Evolutionary conservation across 345 rosid genomes (phyloP), one percentile per base, ranked within the genome.

Genomic region (Populus tremula): DNA sequence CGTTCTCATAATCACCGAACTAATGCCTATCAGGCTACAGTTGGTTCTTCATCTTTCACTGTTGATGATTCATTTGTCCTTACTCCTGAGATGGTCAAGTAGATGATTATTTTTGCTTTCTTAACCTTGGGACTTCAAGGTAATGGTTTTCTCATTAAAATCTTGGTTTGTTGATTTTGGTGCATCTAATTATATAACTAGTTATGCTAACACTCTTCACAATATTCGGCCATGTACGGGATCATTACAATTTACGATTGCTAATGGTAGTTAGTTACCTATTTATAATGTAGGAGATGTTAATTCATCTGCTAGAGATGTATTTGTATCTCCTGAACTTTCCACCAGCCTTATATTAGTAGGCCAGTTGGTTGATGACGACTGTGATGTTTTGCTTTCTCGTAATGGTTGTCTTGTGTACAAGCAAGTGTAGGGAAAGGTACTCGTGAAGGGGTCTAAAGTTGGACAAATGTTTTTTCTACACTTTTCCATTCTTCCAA

Each of bases 121-220:
- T 62, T 29, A 6, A 17, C 70, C 27, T 31, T 78, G 1, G 29
- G 67, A 17, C 25, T 72, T 49, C 36, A 59, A 77, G 78, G 81
- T 68, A 81, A 77, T 3, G 2, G 27, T 72, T 54, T 66, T 27
- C 6, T 1, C 38, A 6, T 11, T 29, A 62, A 62, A 59, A 20
- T 13, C 38, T 25, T 81, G 64, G 75, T 4, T 36, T 59, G 0
- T 68, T 20, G 72, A 62, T 49, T 81, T 7, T 6, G 13, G 3
- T 1, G 29, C 54, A 39, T 68, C 41, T 4, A 73, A 81, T 69
- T 71, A 77, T 2, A 77, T 81, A 64, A 63, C 72, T 20, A 56
- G 62, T 56, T 56, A 1, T 56, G 27, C 9, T 56, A 10, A 17
- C 36, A 20, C 62, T 56, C 23, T 56, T 21, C 27, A 56, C 13